Evolutionary conservation across 306 rosid genomes (phyloP), one percentile per base, ranked within the genome.

Genomic region (Sindora glabra): DNA sequence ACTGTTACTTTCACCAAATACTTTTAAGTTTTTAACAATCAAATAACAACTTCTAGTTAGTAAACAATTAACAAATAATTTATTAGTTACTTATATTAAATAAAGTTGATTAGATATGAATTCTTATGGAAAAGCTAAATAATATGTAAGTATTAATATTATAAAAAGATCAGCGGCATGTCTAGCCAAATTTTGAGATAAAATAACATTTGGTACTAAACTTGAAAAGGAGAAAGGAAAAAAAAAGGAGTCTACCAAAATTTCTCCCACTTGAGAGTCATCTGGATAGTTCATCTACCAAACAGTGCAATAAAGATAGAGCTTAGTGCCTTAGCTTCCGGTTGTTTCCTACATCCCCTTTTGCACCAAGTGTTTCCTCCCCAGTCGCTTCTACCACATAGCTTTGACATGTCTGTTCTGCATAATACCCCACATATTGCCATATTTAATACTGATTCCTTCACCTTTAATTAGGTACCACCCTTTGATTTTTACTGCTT

Each of bases 351-450:
- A 46, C 42, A 8, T 16, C 58, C 36, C 12, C 59, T 59, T 66
- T 61, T 17, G 2, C 23, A 16, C 65, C 67, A 65, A 39, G 50
- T 67, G 22, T 4, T 69, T 26, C 59, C 44, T 64, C 61, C 46
- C 51, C 52, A 12, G 38, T 48, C 70, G 47, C 60, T n/a, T n/a
- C n/a, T 17, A 40, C 22, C 61, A 22, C 74, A 30, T 27, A 22
- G 41, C 39, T 42, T 23, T 41, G 8, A 15, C 14, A 24, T 67
- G 4, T 10, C 54, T 10, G 41, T 42, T 67, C 48, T 78, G 64
- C 72, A 60, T 77, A 42, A 67, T 32, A 36, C 4, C 77, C 64
- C 72, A 50, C 68, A 52, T 23, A 62, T 71, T 64, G 32, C 10
- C 15, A 16, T 36, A 16, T n/a, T 44, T 2, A 6, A 48, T n/a